Conservation (phyloP, 2,329 filamentous ascomycete genomes). For the Ceratocystis cubensis region DNA sequence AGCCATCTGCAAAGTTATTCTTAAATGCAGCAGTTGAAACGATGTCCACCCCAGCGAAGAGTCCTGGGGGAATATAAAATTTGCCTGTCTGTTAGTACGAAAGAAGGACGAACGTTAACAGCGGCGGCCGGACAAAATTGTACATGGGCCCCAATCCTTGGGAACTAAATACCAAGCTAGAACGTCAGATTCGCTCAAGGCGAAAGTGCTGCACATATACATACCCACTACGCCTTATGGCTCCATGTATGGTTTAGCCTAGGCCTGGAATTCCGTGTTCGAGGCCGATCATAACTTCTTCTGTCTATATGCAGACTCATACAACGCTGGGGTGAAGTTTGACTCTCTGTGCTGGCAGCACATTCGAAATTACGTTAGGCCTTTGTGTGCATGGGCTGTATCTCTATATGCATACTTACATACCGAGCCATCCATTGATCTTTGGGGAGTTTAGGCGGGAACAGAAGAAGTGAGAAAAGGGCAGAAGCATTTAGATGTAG, state of each 20-base stretch:
- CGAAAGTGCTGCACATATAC: not conserved
- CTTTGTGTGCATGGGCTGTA: not conserved
- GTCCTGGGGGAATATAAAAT: not conserved
- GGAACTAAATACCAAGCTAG: not conserved
- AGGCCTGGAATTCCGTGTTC: not conserved
- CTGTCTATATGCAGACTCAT: not conserved
- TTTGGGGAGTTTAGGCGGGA: not conserved
- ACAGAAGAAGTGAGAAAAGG: not conserved
- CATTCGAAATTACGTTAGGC: not conserved
- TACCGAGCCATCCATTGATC: not conserved
- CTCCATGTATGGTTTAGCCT: not conserved
- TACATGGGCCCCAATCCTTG: no score
- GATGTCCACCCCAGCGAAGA: not conserved
- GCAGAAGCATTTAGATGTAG: not conserved
- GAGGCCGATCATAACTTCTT: not conserved
- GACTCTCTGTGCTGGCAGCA: not conserved
- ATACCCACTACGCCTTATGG: not conserved
- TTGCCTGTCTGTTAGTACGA: no score
- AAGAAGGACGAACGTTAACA: no score
- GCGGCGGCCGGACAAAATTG: no score
- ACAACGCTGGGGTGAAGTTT: not conserved
- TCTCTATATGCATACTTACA: not conserved
- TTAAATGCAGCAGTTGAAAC: no score
- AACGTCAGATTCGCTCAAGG: not conserved
- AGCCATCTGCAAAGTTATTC: not conserved